Percentiles rank a stretch among this genome's conserved stretches.
These are phyloP conservation scores for Phytophthora constricta DNA, from an alignment of 352 stramenopile genomes.

Conservation along the genomic window DNA sequence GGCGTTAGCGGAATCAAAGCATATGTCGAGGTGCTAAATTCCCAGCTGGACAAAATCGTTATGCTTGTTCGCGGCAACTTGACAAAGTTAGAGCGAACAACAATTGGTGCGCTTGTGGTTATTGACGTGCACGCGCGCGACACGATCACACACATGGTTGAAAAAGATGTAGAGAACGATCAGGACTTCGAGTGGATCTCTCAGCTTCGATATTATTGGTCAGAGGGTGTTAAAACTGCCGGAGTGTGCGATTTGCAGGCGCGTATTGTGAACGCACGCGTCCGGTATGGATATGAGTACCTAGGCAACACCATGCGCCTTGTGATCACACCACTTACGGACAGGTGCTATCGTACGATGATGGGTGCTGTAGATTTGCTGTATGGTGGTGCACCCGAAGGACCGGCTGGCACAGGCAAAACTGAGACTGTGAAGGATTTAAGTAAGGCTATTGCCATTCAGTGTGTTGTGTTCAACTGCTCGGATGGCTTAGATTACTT, in stretches of 20 bases:
- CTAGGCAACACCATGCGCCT: constrained; percentile 93
- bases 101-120: constrained; percentile 92
- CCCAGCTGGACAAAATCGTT: constrained; percentile 91
- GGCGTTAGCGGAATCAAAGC: constrained; percentile 74
- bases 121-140: constrained; percentile 94
- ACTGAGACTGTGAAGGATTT: constrained; percentile 96
- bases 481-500: constrained; percentile 92
- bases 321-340: constrained; percentile 95
- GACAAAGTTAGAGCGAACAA: constrained; percentile 92
- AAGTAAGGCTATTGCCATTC: constrained; percentile 94
- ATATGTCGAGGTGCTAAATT: constrained; percentile 87
- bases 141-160: constrained; percentile 93
- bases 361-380: constrained; percentile 94
- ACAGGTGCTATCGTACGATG: constrained; percentile 95
- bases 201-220: constrained; percentile 95
- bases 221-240: constrained; percentile 60
- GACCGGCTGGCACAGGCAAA: constrained; percentile 94
- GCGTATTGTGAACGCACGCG: constrained; percentile 88
- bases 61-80: constrained; percentile 92
- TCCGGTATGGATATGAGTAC: constrained; percentile 93
- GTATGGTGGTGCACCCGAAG: constrained; percentile 93
- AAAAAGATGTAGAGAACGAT: constrained; percentile 87
- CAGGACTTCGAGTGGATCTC: constrained; percentile 95
- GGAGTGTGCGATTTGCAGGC: constrained; percentile 80
- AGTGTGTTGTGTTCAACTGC: constrained; percentile 97